Evolutionary conservation across 306 rosid species (phyloP), one percentile per base, ranked within the genome.

Genomic region (Erythrophleum fordii): DNA sequence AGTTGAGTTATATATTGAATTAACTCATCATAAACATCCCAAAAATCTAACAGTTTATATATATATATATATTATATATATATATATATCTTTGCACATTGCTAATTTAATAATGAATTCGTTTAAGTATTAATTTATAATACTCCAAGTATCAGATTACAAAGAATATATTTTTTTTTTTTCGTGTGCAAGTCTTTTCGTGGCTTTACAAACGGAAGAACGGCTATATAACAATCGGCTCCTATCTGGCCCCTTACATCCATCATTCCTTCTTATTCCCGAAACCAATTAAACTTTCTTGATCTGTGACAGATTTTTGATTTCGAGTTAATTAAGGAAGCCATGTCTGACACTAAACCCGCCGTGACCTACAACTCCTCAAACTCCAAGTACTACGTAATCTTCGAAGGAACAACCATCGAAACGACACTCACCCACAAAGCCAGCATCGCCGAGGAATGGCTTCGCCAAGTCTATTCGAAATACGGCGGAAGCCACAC

Each of bases 391-490:
- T 31, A 71, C 17, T 29, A 12, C 9, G 73, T 84, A 11, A 6
- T 5, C 2, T 72, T 11, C 16, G 72, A 73, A 37, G 82, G 69
- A 11, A 10, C 46, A 51, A 35, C 14, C 42, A 77, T 80, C 29
- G 87, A 71, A 80, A 84, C 80, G 31, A 84, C 37, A 0, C 9
- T 84, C 11, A 77, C 85, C 0, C 1, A 72, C 69, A 46, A 77
- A 46, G 80, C 61, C 16, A 6, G 5, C 2, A 14, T 44, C 0
- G 60, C 31, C 9, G 88, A 85, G 0, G 74, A 81, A 48, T 85
- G 85, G 80, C 7, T 81, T 11, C 39, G 20, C 4, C 46, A 4
- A 14, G 53, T 84, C 59, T 60, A 51, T 31, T 65, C 85, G 26
- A 26, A 20, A n/a, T 20, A 77, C 44, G 22, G 3, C 5, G 45